phyloP scores from a whole-genome alignment of 768 basidiomycete genomes.

The Serpula lacrymans region DNA sequence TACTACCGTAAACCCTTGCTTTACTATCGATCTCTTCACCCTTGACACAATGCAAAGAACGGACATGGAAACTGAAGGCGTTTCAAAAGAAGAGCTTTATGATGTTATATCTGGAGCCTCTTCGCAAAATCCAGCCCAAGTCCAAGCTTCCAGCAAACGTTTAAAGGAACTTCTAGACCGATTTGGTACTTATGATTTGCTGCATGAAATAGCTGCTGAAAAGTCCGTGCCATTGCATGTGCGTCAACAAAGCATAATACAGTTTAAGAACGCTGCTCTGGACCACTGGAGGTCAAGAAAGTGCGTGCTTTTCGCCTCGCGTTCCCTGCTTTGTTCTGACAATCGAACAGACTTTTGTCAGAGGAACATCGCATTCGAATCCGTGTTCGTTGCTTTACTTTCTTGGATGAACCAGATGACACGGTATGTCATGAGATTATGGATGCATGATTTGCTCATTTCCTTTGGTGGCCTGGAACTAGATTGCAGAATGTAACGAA shows the following conservation, averaged over 20 bases:
- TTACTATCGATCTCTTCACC: slow-evolving; percentile 10
- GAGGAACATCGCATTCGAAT: slow-evolving; percentile 68
- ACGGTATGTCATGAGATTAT: slow-evolving; percentile 57
- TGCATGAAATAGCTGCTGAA: slow-evolving; percentile 72
- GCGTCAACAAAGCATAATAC: slow-evolving; percentile 80
- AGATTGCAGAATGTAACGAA: slow-evolving; percentile 82
- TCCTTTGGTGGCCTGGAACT: slow-evolving; percentile 5
- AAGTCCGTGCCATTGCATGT: slow-evolving; percentile 57
- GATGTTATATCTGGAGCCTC: slow-evolving; percentile 64
- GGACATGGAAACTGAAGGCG: slow-evolving; percentile 25
- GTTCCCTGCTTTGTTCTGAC: slow-evolving; percentile 11
- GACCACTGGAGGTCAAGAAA: slow-evolving; percentile 77
- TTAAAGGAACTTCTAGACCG: slow-evolving; percentile 67
- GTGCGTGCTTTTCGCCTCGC: slow-evolving; percentile 35
- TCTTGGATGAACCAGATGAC: slow-evolving; percentile 77
- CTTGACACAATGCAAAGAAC: slow-evolving; percentile 15
- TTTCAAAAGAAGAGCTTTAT: slow-evolving; percentile 63
- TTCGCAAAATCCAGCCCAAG: slow-evolving; percentile 60
- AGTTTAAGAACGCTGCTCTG: slow-evolving; percentile 80
- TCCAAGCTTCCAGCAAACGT: slow-evolving; percentile 49
- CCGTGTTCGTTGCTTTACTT: slow-evolving; percentile 56
- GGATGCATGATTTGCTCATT: not conserved
- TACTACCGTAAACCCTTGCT: not conserved
- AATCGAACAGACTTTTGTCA: slow-evolving; percentile 52
- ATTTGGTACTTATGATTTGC: slow-evolving; percentile 66